Evolutionary conservation across 2,329 filamentous ascomycete genomes (phyloP).

Genomic region (Cordyceps fumosorosea): DNA sequence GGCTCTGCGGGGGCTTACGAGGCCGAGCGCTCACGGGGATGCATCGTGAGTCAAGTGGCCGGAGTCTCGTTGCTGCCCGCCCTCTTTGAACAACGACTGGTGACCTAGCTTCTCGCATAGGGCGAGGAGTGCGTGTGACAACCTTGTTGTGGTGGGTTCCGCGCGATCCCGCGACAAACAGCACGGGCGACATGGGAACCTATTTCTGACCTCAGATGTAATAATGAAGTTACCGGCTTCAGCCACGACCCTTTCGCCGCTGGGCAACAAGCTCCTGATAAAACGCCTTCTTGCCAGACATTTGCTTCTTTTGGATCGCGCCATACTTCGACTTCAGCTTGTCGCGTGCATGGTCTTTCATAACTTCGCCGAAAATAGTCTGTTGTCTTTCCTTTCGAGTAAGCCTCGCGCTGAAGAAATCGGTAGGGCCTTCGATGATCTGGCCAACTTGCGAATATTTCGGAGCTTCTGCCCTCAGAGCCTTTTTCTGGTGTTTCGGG

Average conservation of each 20-base stretch:
- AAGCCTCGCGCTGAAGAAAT: conserved; percentile 75
- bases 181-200: background rate
- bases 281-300: conserved; percentile 80
- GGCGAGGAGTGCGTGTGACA: no score
- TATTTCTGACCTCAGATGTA: background rate
- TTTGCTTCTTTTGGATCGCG: conserved; percentile 75
- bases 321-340: conserved; percentile 85
- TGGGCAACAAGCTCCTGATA: conserved; percentile 69
- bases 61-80: no score
- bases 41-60: no score
- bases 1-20: no score
- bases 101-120: no score
- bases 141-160: background rate
- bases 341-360: conserved; percentile 43
- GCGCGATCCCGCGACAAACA: no score
- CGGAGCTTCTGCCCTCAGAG: conserved; percentile 59
- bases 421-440: conserved; percentile 79
- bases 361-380: conserved; percentile 79
- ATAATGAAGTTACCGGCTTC: background rate
- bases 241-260: conserved; percentile 22
- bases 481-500: conserved; percentile 89
- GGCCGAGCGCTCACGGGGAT: background rate
- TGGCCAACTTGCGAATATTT: conserved; percentile 86
- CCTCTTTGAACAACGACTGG: no score
- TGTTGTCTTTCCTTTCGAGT: conserved; percentile 82